These are phyloP conservation scores for Fusarium incarnatum DNA, from an alignment of 2,329 filamentous ascomycete species.

Conservation along the genomic window DNA sequence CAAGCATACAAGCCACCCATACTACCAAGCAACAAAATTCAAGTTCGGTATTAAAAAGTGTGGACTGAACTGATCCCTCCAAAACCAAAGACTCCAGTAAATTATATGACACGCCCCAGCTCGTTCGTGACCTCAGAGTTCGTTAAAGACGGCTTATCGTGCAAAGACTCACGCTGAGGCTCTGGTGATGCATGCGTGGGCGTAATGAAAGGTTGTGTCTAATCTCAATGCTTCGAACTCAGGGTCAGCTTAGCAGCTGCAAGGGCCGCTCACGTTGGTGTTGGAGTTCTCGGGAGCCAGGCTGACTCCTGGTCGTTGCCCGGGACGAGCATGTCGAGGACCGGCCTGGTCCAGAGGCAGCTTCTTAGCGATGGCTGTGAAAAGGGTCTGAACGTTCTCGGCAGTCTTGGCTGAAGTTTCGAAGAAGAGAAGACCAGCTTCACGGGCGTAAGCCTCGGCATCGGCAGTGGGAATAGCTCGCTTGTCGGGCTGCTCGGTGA, in stretches of 20 bases:
- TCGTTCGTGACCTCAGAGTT: conserved; percentile 46
- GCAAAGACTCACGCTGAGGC: conserved; percentile 41
- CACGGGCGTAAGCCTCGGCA: conserved; percentile 93
- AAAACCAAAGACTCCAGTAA: conserved; percentile 57
- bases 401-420: conserved; percentile 98
- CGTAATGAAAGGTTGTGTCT: conserved; percentile 34
- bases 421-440: conserved; percentile 96
- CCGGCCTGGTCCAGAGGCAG: conserved; percentile 95
- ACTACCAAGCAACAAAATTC: conserved; percentile 46
- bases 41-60: conserved; percentile 53
- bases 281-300: conserved; percentile 67
- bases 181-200: conserved; percentile 40
- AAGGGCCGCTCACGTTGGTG: conserved; percentile 67
- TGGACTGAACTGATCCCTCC: conserved; percentile 52
- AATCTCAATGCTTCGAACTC: conserved; percentile 36
- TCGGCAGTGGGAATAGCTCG: conserved; percentile 89
- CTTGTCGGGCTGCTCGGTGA: conserved; percentile 94
- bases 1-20: conserved; percentile 32
- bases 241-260: conserved; percentile 62
- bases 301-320: conserved; percentile 69
- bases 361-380: conserved; percentile 98
- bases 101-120: conserved; percentile 51
- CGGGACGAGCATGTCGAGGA: conserved; percentile 82
- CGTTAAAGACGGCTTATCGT: conserved; percentile 45
- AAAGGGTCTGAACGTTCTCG: conserved; percentile 94